These are phyloP conservation scores for Oryza punctata DNA, from an alignment of 176 grass and related monocot species.

Conservation along the genomic window DNA sequence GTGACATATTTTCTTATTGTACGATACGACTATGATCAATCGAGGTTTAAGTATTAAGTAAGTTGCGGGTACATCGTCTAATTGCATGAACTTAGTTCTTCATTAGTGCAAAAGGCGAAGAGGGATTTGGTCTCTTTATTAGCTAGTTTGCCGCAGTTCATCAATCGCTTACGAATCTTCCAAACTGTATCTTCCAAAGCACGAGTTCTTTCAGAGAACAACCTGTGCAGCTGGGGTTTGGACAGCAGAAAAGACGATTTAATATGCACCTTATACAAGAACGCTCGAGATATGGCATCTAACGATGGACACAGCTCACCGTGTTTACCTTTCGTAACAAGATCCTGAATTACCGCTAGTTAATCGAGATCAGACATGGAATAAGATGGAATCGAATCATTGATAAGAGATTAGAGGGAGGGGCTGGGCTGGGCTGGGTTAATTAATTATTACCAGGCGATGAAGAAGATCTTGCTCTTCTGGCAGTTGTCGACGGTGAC, in stretches of 20 bases:
- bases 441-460: conserved; percentile 68
- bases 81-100: not conserved
- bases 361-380: not conserved
- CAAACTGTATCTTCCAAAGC: not conserved
- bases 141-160: conserved; percentile 12
- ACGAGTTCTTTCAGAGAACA: conserved; percentile 28
- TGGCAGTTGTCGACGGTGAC: conserved; percentile 93
- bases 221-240: conserved; percentile 15
- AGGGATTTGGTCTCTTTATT: conserved; percentile 19
- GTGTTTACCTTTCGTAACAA: not conserved
- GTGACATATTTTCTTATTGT: not conserved
- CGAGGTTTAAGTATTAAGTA: not conserved
- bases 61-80: not conserved
- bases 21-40: not conserved
- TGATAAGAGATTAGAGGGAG: not conserved
- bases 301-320: not conserved
- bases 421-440: not conserved
- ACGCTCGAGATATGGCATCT: not conserved
- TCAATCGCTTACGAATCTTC: conserved; percentile 21
- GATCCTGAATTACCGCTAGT: not conserved
- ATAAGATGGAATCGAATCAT: not conserved
- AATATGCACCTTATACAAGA: conserved; percentile 7
- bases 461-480: conserved; percentile 99
- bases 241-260: conserved; percentile 13
- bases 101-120: not conserved